Evolutionary conservation across 495 filamentous ascomycete genomes (phyloP).

Genomic region (Platismatia glauca): DNA sequence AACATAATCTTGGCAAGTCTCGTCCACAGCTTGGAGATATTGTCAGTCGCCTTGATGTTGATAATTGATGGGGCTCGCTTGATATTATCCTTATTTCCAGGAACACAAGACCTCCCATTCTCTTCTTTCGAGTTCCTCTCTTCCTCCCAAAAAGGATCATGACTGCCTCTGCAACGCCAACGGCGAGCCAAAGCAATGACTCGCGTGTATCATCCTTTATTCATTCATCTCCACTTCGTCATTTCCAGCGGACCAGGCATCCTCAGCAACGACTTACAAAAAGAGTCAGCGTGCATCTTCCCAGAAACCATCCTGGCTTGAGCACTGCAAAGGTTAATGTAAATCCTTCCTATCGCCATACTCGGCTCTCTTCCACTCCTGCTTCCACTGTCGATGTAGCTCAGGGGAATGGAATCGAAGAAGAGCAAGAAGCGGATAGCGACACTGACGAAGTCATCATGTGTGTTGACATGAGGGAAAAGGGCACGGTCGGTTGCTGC

Average conservation of each 20-base stretch:
- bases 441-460: constrained; percentile 75
- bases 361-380: constrained; percentile 7
- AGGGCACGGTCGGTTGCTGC: constrained; percentile 71
- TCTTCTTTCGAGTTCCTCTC: background rate
- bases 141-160: background rate
- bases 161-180: constrained; percentile 13
- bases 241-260: background rate
- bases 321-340: background rate
- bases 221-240: constrained; percentile 6
- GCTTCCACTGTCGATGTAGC: constrained; percentile 5
- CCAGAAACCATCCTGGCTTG: background rate
- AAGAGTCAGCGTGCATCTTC: constrained; percentile 7
- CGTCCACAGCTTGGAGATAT: background rate
- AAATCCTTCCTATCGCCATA: background rate
- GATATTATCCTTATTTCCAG: background rate
- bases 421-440: constrained; percentile 35
- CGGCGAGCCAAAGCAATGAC: constrained; percentile 5
- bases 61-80: background rate
- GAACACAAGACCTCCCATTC: background rate
- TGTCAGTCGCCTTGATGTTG: background rate
- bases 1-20: background rate
- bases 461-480: constrained; percentile 68
- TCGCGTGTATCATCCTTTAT: constrained; percentile 4
- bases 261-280: constrained; percentile 1
- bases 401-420: constrained; percentile 21